Conservation (phyloP, 768 basidiomycete genomes). For the Sutorius australiensis region DNA sequence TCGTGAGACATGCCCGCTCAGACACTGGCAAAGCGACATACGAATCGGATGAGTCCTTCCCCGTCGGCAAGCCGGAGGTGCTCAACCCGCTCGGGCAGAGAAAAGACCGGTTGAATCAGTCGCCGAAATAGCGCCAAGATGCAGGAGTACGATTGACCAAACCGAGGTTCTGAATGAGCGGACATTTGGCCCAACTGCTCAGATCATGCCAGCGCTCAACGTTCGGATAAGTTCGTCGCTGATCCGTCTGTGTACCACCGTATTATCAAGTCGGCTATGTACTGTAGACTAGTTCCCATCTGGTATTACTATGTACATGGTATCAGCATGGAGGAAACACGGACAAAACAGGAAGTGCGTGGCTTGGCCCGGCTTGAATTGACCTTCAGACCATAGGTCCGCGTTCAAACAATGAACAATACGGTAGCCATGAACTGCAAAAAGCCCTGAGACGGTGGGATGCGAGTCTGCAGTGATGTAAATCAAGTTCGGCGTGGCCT, state of each 20-base stretch:
- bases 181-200: too few species aligned
- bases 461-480: background rate
- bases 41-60: background rate
- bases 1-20: background rate
- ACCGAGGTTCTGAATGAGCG: conserved; percentile 1
- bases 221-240: too few species aligned
- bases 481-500: background rate
- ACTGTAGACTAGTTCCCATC: background rate
- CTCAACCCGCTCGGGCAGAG: conserved; percentile 15
- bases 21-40: conserved; percentile 12
- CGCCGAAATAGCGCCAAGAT: background rate
- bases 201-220: too few species aligned
- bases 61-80: background rate
- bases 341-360: too few species aligned
- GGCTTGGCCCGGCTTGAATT: too few species aligned
- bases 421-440: too few species aligned
- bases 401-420: too few species aligned
- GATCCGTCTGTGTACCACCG: too few species aligned
- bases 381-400: too few species aligned
- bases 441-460: too few species aligned
- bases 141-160: conserved; percentile 17
- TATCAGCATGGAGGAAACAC: background rate
- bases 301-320: too few species aligned
- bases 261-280: too few species aligned
- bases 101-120: background rate